Base-by-base conservation (phyloP, 768 basidiomycete species). In the Trametes meyenii region DNA sequence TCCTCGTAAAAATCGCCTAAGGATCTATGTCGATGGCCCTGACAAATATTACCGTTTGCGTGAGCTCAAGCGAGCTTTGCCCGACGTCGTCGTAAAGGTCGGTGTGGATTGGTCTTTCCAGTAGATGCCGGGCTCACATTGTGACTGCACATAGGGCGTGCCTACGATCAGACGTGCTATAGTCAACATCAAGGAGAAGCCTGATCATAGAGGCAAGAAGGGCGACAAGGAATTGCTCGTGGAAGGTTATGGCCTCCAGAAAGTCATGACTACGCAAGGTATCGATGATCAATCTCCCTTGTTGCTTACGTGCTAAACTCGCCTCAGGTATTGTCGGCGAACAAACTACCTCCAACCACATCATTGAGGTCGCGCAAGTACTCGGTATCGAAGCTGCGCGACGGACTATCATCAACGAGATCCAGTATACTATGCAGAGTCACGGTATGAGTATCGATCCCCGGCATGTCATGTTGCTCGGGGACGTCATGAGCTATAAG, bases 381-480 rank as follows among this genome's bases (percentile, higher is more conserved):
- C 83, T 99, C n/a, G 97, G 97, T 38, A 98, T 99, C 61, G 97
- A 99, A 71, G 97, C 97, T 5, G 96, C 97, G 4, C 84, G 97
- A 61, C 79, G 82, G 62, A 96, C 95, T 3, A 97, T 99, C 75
- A 89, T 97, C 75, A 92, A 96, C 70, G 94, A 99, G 73, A 97
- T 98, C 67, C 91, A 96, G 72, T 92, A 93, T 71, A 98, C 94
- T 12, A 99, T 99, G 97, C 84, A 86, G 66, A 90, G 88, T 56
- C 97, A 99, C 78, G 94, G 94, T 69, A 96, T 99, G 91, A 95
- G 89, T 60, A 98, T 99, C 69, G 97, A 99, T 73, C 96, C 96
- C 63, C 91, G 97, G 55, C 97, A 99, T 74, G 92, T 98, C 69
- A 97, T 98, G 94, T 78, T 99, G 40, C 85, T 99, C 12, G 97